phyloP scores from a whole-genome alignment of 768 basidiomycete genomes.

The Mrakia gelida region DNA sequence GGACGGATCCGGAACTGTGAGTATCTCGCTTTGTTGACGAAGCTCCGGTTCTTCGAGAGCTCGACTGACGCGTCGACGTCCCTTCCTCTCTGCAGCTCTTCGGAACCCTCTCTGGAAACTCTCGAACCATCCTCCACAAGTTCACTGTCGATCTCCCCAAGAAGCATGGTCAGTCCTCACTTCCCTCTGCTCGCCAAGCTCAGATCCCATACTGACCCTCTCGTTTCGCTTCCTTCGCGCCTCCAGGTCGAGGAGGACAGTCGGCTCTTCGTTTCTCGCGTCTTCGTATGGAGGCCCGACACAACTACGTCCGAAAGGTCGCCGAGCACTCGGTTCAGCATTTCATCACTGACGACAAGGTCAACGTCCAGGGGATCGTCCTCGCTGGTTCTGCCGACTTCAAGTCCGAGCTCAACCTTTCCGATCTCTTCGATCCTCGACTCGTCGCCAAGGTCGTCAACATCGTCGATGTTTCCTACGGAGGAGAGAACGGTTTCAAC shows the following conservation, averaged over 20 bases:
- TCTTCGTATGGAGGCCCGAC: constrained; percentile 96
- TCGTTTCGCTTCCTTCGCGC: neutral
- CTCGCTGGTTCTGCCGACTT: constrained; percentile 97
- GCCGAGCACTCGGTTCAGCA: constrained; percentile 95
- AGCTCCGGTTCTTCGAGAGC: neutral
- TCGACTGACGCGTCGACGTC: neutral
- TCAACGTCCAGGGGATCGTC: constrained; percentile 93
- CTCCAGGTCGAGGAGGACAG: constrained; percentile 78
- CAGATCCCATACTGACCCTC: neutral
- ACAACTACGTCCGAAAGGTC: constrained; percentile 99
- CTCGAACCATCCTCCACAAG: constrained; percentile 94
- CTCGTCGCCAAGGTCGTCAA: constrained; percentile 90
- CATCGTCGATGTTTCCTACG: constrained; percentile 96
- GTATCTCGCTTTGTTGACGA: constrained; percentile 45
- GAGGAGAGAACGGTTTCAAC: constrained; percentile 98
- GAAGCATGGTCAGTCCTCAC: constrained; percentile 63
- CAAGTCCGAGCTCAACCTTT: constrained; percentile 94
- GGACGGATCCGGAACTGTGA: constrained; percentile 58
- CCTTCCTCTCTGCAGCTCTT: constrained; percentile 54
- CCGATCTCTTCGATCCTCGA: constrained; percentile 90
- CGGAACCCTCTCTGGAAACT: constrained; percentile 91
- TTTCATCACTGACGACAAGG: constrained; percentile 95
- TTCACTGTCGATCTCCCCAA: constrained; percentile 98
- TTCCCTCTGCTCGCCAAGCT: neutral
- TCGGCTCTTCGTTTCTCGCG: constrained; percentile 99